phyloP scores from a whole-genome alignment of 2,329 filamentous ascomycete species.

The Ampelomyces quisqualis region DNA sequence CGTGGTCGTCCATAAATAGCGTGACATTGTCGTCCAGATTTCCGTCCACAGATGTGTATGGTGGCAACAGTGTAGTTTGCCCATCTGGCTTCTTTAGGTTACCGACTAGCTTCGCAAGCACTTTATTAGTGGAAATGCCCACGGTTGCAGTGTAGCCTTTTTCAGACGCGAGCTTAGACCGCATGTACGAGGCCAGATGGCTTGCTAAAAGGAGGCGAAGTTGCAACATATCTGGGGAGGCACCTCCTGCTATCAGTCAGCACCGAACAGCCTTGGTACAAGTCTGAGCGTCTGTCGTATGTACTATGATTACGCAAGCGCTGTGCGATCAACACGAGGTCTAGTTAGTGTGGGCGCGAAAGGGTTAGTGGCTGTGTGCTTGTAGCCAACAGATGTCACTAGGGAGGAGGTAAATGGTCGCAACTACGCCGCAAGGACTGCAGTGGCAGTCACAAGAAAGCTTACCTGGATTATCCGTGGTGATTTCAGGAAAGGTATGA shows the following conservation, averaged over 20 bases:
- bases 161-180: slow-evolving; percentile 69
- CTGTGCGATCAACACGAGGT: too few species aligned
- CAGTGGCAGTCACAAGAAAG: slow-evolving; percentile 4
- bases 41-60: slow-evolving; percentile 48
- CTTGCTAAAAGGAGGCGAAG: slow-evolving; percentile 73
- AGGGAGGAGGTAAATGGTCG: too few species aligned
- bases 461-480: slow-evolving; percentile 24
- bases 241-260: slow-evolving; percentile 24
- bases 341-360: too few species aligned
- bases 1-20: slow-evolving; percentile 72
- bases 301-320: slow-evolving; percentile 1
- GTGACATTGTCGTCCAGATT: slow-evolving; percentile 53
- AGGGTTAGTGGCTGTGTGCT: not conserved
- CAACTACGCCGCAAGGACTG: slow-evolving; percentile 10
- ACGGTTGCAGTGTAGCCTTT: slow-evolving; percentile 85
- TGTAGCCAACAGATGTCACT: too few species aligned
- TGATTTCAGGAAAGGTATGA: slow-evolving; percentile 54
- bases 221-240: slow-evolving; percentile 42
- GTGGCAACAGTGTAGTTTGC: slow-evolving; percentile 79
- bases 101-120: slow-evolving; percentile 81
- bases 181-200: slow-evolving; percentile 75
- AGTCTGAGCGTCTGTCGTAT: too few species aligned
- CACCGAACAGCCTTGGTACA: slow-evolving; percentile 5
- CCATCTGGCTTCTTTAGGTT: slow-evolving; percentile 81
- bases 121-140: slow-evolving; percentile 83